Conservation (phyloP, 192 early-diverging fungal species). For the Coemansia sp. region DNA sequence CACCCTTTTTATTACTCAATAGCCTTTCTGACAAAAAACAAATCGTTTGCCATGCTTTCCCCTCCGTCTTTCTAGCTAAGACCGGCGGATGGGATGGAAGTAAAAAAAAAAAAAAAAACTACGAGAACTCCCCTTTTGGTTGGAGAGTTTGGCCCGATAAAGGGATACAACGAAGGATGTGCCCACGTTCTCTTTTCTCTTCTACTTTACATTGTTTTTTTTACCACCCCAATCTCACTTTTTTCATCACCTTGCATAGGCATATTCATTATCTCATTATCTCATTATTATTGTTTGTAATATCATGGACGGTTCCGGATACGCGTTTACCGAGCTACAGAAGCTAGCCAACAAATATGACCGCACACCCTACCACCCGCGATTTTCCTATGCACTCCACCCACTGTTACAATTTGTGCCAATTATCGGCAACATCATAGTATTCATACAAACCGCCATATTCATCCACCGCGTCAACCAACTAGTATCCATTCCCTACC, state of each 20-base stretch:
- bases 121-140: not conserved
- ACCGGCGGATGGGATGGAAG: not conserved
- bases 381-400: constrained; percentile 30
- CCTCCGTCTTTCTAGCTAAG: not conserved
- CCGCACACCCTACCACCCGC: constrained; percentile 13
- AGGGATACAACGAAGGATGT: not conserved
- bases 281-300: constrained; percentile 1
- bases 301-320: constrained; percentile 8
- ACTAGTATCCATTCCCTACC: constrained; percentile 20
- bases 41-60: not conserved
- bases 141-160: not conserved
- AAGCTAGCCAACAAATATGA: constrained; percentile 32
- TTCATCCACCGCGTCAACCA: constrained; percentile 31
- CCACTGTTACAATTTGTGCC: constrained; percentile 36
- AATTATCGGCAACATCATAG: constrained; percentile 39
- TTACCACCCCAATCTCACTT: not conserved
- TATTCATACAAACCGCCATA: constrained; percentile 34
- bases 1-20: not conserved
- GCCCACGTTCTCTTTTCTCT: constrained; percentile 5
- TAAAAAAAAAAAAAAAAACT: not conserved
- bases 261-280: constrained; percentile 1
- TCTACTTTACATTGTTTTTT: constrained; percentile 1
- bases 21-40: constrained; percentile 6
- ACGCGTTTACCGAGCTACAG: constrained; percentile 16
- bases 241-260: constrained; percentile 15